Evolutionary conservation across 768 basidiomycete genomes (phyloP).

Genomic region (Gautieria morchelliformis): DNA sequence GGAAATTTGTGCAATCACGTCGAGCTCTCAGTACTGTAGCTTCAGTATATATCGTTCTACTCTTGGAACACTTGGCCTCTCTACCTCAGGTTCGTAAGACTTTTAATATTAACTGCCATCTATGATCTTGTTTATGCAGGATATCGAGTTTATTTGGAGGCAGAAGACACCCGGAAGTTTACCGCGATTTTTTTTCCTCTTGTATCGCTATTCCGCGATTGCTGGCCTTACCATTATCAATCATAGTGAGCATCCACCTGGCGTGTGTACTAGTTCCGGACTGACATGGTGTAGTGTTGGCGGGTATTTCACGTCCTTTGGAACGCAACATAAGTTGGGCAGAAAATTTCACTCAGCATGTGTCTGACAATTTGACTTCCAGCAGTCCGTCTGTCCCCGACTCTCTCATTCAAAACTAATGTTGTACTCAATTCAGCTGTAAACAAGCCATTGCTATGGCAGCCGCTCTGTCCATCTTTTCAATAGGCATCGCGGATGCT

Average conservation of each 20-base stretch:
- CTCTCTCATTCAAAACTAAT: neutral
- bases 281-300: neutral
- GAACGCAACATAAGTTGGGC: neutral
- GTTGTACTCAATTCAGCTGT: slow-evolving; percentile 1
- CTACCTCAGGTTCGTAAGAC: neutral
- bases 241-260: neutral
- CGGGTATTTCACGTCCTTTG: neutral
- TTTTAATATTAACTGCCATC: no score
- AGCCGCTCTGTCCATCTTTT: neutral
- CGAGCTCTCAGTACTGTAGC: neutral
- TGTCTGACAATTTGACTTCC: no score
- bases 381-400: no score
- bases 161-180: neutral
- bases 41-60: neutral
- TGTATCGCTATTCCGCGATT: slow-evolving; percentile 2
- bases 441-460: neutral
- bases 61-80: slow-evolving; percentile 5
- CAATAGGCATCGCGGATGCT: slow-evolving; percentile 4
- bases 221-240: neutral
- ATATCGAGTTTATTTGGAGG: slow-evolving; percentile 2
- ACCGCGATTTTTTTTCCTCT: neutral
- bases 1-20: no score
- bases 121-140: neutral
- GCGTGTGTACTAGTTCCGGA: neutral
- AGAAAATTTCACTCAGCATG: no score